Evolutionary conservation across 2,329 filamentous ascomycete genomes (phyloP).

Genomic region (Penicillium freii): DNA sequence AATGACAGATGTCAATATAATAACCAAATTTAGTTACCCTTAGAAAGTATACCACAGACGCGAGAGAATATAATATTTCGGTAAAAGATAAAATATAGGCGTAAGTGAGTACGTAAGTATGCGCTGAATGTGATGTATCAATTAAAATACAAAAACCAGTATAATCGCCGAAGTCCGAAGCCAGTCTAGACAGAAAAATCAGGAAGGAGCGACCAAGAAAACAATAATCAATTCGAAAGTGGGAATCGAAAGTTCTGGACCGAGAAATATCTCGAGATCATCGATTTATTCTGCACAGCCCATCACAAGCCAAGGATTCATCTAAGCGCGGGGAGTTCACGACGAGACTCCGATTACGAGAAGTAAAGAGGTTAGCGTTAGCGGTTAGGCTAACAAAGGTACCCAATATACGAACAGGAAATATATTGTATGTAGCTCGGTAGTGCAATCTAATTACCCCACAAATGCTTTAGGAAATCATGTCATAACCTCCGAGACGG

Average conservation of each 20-base stretch:
- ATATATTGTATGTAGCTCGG: background rate
- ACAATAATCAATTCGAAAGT: no score
- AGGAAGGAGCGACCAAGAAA: background rate
- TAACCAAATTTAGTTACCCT: background rate
- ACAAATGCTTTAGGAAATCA: conserved; percentile 9
- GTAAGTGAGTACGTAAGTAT: background rate
- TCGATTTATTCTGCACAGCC: conserved; percentile 11
- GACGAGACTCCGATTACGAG: conserved; percentile 16
- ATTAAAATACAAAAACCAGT: background rate
- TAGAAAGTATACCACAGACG: background rate
- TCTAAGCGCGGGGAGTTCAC: conserved; percentile 16
- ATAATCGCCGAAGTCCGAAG: background rate
- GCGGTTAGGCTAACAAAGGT: background rate
- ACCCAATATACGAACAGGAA: background rate
- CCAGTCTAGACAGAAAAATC: background rate
- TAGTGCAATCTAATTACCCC: conserved; percentile 9
- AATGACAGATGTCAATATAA: conserved; percentile 22
- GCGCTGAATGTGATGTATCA: no score
- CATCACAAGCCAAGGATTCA: conserved; percentile 5
- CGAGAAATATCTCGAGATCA: conserved; percentile 4
- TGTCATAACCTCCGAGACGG: background rate
- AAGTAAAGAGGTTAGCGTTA: background rate
- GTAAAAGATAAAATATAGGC: no score
- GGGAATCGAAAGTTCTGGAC: background rate
- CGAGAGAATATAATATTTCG: background rate